phyloP scores from a whole-genome alignment of 192 early-diverging fungal species.

The Phycomyces blakesleeanus region DNA sequence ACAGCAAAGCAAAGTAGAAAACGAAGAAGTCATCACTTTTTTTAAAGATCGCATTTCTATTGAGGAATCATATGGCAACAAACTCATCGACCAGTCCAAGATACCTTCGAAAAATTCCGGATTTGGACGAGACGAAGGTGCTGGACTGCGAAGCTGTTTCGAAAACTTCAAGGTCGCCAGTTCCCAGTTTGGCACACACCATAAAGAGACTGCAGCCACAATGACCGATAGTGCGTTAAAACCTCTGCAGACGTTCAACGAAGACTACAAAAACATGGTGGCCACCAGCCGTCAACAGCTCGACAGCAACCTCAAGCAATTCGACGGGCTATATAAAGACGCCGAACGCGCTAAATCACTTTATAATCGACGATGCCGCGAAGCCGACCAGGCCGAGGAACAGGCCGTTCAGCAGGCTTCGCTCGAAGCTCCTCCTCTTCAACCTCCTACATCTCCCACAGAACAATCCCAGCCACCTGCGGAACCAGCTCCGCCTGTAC shows the following conservation, averaged over 20 bases:
- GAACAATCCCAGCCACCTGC: neutral
- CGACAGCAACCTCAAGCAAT: conserved; percentile 45
- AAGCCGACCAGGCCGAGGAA: conserved; percentile 63
- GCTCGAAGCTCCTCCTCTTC: too few relatives aligned
- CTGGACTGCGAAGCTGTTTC: conserved; percentile 47
- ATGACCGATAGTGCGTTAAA: conserved; percentile 43
- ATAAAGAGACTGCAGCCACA: conserved; percentile 37
- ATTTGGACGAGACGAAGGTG: conserved; percentile 54
- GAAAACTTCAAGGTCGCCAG: conserved; percentile 45
- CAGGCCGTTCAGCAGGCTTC: conserved; percentile 22
- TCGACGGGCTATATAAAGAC: conserved; percentile 42
- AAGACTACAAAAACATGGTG: conserved; percentile 36
- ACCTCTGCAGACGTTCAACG: conserved; percentile 43
- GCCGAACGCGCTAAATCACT: conserved; percentile 38
- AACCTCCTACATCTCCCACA: neutral
- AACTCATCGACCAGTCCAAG: conserved; percentile 29
- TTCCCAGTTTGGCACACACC: conserved; percentile 38
- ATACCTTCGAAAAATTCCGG: conserved; percentile 30
- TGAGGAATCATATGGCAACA: conserved; percentile 41
- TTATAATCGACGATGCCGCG: conserved; percentile 50
- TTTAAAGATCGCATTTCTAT: conserved; percentile 47
- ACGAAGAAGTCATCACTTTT: conserved; percentile 53
- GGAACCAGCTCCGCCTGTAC: neutral
- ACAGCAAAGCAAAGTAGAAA: conserved; percentile 48
- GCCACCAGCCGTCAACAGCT: conserved; percentile 41